Percentiles rank a stretch among this genome's conserved stretches.
These are phyloP conservation scores for Aspergillus unguis DNA, from an alignment of 2,329 filamentous ascomycete species.

Conservation along the genomic window DNA sequence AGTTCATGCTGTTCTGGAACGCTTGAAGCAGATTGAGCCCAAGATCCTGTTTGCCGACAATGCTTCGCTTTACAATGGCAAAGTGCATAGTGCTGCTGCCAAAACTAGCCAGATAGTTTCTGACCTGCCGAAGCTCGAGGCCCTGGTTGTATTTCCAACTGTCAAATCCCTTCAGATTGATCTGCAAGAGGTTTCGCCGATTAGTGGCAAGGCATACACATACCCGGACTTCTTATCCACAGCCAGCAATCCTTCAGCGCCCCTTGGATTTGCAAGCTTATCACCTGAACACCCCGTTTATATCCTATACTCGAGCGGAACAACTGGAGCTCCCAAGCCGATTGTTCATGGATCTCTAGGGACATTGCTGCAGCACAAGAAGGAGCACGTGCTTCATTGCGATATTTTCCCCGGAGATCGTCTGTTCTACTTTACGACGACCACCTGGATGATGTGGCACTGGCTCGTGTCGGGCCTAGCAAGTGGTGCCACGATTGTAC, in stretches of 20 bases:
- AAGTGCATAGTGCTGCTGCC: constrained; percentile 72
- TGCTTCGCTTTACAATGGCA: constrained; percentile 85
- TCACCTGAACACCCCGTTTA: constrained; percentile 85
- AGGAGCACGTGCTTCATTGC: constrained; percentile 86
- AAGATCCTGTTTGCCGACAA: constrained; percentile 83
- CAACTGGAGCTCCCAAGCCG: constrained; percentile 82
- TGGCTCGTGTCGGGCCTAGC: constrained; percentile 88
- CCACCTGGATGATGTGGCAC: constrained; percentile 99
- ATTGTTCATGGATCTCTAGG: constrained; percentile 91
- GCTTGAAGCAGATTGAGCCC: constrained; percentile 80
- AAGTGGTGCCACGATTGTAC: constrained; percentile 73
- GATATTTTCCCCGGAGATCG: constrained; percentile 70
- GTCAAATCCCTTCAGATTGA: constrained; percentile 45
- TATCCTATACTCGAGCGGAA: constrained; percentile 90
- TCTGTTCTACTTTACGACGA: constrained; percentile 91
- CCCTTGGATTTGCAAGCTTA: constrained; percentile 69
- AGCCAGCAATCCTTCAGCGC: constrained; percentile 36
- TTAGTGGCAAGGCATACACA: constrained; percentile 37
- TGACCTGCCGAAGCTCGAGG: constrained; percentile 63
- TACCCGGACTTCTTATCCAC: constrained; percentile 48
- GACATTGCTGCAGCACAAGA: constrained; percentile 93
- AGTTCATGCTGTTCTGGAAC: constrained; percentile 83
- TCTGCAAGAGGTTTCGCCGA: constrained; percentile 31
- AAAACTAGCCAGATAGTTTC: constrained; percentile 77
- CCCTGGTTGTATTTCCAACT: constrained; percentile 72